phyloP scores from a whole-genome alignment of 805 yeast genomes.

The Myxozyma geophila region DNA sequence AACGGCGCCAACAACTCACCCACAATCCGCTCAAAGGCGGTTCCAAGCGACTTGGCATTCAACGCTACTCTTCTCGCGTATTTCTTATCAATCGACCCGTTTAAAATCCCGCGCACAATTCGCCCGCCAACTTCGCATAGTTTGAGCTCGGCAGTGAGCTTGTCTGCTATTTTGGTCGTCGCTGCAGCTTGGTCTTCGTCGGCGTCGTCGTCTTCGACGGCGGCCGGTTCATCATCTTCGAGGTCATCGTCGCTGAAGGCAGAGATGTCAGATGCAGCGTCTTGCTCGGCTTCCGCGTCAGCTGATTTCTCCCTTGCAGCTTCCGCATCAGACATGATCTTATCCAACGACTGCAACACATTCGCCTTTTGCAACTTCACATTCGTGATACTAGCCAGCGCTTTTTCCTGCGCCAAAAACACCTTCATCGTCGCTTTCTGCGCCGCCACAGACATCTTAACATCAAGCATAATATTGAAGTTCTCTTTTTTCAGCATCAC shows the following conservation, averaged over 20 bases:
- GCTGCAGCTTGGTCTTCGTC: slow-evolving; percentile 20
- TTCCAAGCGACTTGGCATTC: slow-evolving; percentile 24
- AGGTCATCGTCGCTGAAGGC: slow-evolving; percentile 8
- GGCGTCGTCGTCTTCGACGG: slow-evolving; percentile 5
- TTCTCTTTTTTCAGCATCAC: slow-evolving; percentile 16
- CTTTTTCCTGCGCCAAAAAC: slow-evolving; percentile 15
- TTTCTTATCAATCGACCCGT: slow-evolving; percentile 14
- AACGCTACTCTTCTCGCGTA: slow-evolving; percentile 7
- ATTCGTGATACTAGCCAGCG: slow-evolving; percentile 10
- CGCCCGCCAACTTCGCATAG: slow-evolving; percentile 31
- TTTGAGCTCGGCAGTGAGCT: slow-evolving; percentile 18
- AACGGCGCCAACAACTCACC: slow-evolving; percentile 21
- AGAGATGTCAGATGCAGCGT: not conserved
- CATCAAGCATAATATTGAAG: not conserved
- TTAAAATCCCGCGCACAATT: slow-evolving; percentile 24
- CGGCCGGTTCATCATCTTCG: slow-evolving; percentile 4
- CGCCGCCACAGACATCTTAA: slow-evolving; percentile 3
- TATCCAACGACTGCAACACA: slow-evolving; percentile 8
- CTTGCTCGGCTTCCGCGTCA: slow-evolving; percentile 6
- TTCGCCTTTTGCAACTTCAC: slow-evolving; percentile 13
- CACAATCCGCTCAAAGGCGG: slow-evolving; percentile 22
- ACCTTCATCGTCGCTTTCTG: slow-evolving; percentile 23
- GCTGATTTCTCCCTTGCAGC: not conserved
- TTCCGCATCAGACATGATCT: slow-evolving; percentile 6
- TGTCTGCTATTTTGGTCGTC: slow-evolving; percentile 5